Evolutionary conservation across 1,284 basidiomycete species (phyloP).

Genomic region (Ceratobasidium sp.): DNA sequence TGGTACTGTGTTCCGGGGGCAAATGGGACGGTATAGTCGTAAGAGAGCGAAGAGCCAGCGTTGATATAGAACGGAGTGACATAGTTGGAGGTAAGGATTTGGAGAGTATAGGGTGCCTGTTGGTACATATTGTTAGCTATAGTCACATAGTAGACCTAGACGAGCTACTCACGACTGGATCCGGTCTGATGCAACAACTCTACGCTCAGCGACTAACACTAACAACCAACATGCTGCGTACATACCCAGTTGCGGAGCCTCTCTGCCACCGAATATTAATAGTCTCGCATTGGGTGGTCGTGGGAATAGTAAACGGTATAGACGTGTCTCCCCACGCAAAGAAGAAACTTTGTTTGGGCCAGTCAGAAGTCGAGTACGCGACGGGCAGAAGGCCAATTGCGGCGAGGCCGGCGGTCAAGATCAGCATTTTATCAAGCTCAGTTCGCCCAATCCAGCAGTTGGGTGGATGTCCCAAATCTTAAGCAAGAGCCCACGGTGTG

Average conservation of each 20-base stretch:
- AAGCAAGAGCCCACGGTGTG: too few species aligned
- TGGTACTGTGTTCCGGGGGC: constrained; percentile 66
- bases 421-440: background rate
- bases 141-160: too few species aligned
- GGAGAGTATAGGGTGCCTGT: constrained; percentile 61
- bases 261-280: constrained; percentile 61
- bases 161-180: constrained; percentile 49
- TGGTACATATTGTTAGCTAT: background rate
- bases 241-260: constrained; percentile 56
- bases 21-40: constrained; percentile 67
- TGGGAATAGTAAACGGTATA: constrained; percentile 50
- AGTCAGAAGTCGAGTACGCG: constrained; percentile 27
- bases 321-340: constrained; percentile 61
- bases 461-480: too few species aligned
- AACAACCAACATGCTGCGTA: background rate
- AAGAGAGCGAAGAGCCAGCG: constrained; percentile 56
- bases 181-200: constrained; percentile 52
- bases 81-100: constrained; percentile 64
- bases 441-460: too few species aligned
- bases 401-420: background rate
- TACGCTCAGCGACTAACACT: background rate
- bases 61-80: constrained; percentile 60
- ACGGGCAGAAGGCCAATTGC: constrained; percentile 1
- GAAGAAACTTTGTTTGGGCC: constrained; percentile 56
- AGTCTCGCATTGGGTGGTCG: constrained; percentile 61